Evolutionary conservation across 495 filamentous ascomycete genomes (phyloP), one percentile per base, ranked within the genome.

Genomic region (Rostrohypoxylon terebratum): DNA sequence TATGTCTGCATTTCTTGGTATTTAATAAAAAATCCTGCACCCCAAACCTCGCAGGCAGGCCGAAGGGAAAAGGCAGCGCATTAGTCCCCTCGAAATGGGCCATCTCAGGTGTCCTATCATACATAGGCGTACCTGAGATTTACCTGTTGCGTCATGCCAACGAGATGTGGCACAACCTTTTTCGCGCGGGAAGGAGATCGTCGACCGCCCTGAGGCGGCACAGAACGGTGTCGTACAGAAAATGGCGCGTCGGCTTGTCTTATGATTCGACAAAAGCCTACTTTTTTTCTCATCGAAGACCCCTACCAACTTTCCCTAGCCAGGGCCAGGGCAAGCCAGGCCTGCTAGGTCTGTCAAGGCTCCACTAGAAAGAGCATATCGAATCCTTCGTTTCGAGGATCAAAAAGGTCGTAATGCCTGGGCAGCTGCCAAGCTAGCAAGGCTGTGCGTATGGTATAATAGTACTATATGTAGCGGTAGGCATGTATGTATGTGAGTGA

Each of bases 211-310:
- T 51, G 63, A 65, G 59, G 68, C 76, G 74, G 76, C 76, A 78
- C 71, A 73, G 71, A 68, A 76, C 76, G 74, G 74, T 78, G 76
- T 75, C 72, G 74, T 75, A 78, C 76, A 78, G 74, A 77, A 78
- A 78, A 78, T 78, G 76, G 76, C 76, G 74, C 76, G 76, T 78
- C 69, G 66, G 66, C 69, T 68, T 73, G 71, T 66, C 58, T 60
- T 69, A 51, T 77, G 74, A 78, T 78, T 78, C 65, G 76, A 75
- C 65, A 57, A 54, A 57, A 54, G 16, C 62, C 61, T 50, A 63
- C 66, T 66, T 71, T 21, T 71, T 21, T 71, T 25, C n/a, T 62
- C 57, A 69, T 69, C 71, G 71, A 68, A 28, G 47, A 63, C 70
- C 64, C 59, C 60, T 33, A 55, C 25, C 34, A 18, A 18, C 25